A percentile compares a stretch with the other conserved stretches of the same genome.
Conservation (phyloP, 176 grass and related monocot species). For the Cymbopogon citratus region DNA sequence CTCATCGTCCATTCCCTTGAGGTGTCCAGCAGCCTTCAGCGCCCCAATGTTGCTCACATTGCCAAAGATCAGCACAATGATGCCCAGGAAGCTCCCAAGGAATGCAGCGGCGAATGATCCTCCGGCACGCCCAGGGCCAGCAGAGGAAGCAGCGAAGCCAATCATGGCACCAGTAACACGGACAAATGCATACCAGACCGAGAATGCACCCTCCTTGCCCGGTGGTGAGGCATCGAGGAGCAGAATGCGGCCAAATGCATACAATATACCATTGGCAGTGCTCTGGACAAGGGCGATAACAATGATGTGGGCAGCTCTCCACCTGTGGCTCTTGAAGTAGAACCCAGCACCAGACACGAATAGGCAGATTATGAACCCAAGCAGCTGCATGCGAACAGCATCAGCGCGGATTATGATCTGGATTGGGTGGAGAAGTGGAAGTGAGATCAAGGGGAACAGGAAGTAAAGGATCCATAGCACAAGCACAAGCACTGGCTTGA, state of each 20-base stretch:
- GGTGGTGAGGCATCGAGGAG: slow-evolving; percentile 67
- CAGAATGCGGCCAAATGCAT: slow-evolving; percentile 60
- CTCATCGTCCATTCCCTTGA: slow-evolving; percentile 62
- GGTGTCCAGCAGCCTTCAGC: slow-evolving; percentile 57
- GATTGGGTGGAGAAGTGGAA: slow-evolving; percentile 60
- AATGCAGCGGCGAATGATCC: slow-evolving; percentile 65
- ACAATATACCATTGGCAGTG: slow-evolving; percentile 61
- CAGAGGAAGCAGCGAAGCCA: slow-evolving; percentile 63
- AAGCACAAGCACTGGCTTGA: slow-evolving; percentile 66
- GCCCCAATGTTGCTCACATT: slow-evolving; percentile 75
- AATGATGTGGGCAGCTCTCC: slow-evolving; percentile 63
- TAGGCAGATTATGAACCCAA: slow-evolving; percentile 74
- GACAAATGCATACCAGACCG: slow-evolving; percentile 55
- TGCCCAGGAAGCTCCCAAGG: slow-evolving; percentile 65
- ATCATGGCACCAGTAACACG: slow-evolving; percentile 47
- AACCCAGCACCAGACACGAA: slow-evolving; percentile 78
- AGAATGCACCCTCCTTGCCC: slow-evolving; percentile 82
- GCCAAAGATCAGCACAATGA: slow-evolving; percentile 76
- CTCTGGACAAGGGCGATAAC: slow-evolving; percentile 71
- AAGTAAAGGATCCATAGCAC: slow-evolving; percentile 85
- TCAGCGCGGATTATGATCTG: slow-evolving; percentile 79
- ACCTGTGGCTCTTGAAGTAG: slow-evolving; percentile 67
- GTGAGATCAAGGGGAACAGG: slow-evolving; percentile 61
- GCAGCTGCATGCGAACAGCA: slow-evolving; percentile 79
- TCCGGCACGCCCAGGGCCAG: slow-evolving; percentile 53